Evolutionary conservation across 306 rosid species (phyloP), one percentile per base, ranked within the genome.

Genomic region (Vachellia pachyceras): DNA sequence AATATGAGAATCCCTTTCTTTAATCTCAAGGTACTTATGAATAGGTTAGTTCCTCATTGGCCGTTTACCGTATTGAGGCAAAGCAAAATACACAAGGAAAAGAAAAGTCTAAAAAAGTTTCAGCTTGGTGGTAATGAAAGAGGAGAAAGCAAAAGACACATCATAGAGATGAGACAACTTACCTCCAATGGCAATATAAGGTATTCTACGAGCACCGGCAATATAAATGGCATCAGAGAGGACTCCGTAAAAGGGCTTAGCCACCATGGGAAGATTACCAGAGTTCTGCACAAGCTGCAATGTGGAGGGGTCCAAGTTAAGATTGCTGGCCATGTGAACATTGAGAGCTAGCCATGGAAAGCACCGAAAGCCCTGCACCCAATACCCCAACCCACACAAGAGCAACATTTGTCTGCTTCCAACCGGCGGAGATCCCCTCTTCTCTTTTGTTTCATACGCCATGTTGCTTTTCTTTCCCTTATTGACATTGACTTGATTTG

Each of bases 261-360:
- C 97, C 76, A 86, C 92, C 98, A 94, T 94, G 12, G 98, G 98
- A 29, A 94, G 85, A 72, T 87, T 91, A 15, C 88, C 92, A 80
- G 85, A 80, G 68, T 84, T 79, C 79, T 92, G 98, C 10, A 94
- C 91, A 3, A 94, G 92, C 82, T 94, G 97, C 90, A 94, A 85
- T 3, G 68, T 74, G 3, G 94, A 86, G 7, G 97, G 98, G 11
- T 84, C 47, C 80, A 94, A 73, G 39, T 80, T 88, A 5, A 94
- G 98, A 40, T 71, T 82, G 41, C 81, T 87, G 33, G 92, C 91
- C 97, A 94, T 89, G 82, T 94, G 97, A 47, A 88, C 90, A 80
- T 92, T 94, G 13, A 94, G 83, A 55, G 92, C 97, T 75, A 95
- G 86, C 97, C 97, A 92, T 40, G 98, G 98, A 80, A 94, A 94